Base-by-base conservation (phyloP, 345 rosid genomes). In the Raphanus sativus region DNA sequence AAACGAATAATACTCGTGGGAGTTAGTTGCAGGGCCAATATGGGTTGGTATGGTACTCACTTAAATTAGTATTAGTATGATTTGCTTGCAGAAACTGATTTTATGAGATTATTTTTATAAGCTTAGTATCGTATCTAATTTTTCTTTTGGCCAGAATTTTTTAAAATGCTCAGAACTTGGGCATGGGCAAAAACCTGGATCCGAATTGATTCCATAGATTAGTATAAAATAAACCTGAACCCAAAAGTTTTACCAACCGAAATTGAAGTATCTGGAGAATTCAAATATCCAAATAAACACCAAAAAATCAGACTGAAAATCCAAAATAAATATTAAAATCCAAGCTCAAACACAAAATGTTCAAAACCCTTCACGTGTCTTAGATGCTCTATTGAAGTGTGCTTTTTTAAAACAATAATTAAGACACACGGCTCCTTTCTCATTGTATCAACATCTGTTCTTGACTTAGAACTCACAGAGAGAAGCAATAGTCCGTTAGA, bases 31-130 rank as follows among this genome's bases (percentile, higher is more conserved):
- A 62, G 33, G 65, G 66, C 66, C 66, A 70, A 63, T 38, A 60
- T 38, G 36, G 71, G 71, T 64, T 77, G 71, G 71, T 70, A 29
- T 40, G 76, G 30, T 32, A 36, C 64, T 67, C 61, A 5, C 36
- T 64, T 24, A 0, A 7, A 56, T 56, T 70, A 28, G 32, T 70
- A 16, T 76, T 69, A 62, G n/a, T 61, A 61, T 61, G 60, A 75
- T 58, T 42, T 67, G 30, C 60, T 28, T 66, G 66, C 72, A 74
- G 10, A 73, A 73, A 50, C 33, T 50, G 0, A 25, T 25, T 52
- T 52, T 21, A 10, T 32, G 2, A 42, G 65, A 56, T 0, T 40
- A 15, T 26, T 61, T 59, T n/a, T 17, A 21, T 54, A 55, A 52
- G 30, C 24, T 48, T 48, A 13, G 55, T 13, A 36, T 58, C 8